Conservation (phyloP, 108 stramenopile species). For the Discostella stelligeroides region DNA sequence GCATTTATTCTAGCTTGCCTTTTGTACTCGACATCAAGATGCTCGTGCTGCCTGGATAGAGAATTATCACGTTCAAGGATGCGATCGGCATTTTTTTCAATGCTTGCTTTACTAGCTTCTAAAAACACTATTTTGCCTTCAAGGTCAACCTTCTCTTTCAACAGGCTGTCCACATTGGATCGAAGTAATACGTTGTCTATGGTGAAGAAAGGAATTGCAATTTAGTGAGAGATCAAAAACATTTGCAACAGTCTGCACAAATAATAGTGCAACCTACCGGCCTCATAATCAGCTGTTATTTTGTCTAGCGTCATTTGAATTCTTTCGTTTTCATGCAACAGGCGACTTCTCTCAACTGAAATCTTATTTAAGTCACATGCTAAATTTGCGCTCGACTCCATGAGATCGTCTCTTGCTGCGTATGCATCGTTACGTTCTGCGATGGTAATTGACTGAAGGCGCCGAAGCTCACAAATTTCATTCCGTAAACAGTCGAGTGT, state of each 20-base stretch:
- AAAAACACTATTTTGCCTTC: constrained; percentile 31
- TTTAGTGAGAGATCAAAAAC: background rate
- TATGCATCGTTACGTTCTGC: constrained; percentile 17
- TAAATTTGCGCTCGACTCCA: constrained; percentile 20
- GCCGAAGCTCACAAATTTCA: constrained; percentile 17
- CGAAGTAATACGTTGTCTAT: constrained; percentile 29
- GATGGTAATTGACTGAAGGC: constrained; percentile 10
- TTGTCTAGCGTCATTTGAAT: constrained; percentile 24
- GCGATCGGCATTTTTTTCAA: constrained; percentile 43
- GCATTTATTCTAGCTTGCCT: constrained; percentile 17
- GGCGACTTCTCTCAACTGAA: constrained; percentile 15
- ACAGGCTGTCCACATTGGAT: constrained; percentile 13
- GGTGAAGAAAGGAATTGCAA: background rate
- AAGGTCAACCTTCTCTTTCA: constrained; percentile 29
- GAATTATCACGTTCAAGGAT: constrained; percentile 43
- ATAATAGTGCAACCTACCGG: constrained; percentile 8
- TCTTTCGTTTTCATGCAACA: constrained; percentile 18
- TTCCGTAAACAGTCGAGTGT: constrained; percentile 12
- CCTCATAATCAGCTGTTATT: constrained; percentile 40
- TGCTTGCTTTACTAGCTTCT: constrained; percentile 41
- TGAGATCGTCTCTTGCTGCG: constrained; percentile 5
- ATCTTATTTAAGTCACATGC: background rate
- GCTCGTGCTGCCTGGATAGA: constrained; percentile 21
- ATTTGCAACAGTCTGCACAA: too few species aligned
- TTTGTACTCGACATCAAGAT: constrained; percentile 14